Evolutionary conservation across 768 basidiomycete genomes (phyloP).

Genomic region (Coprinopsis strossmayeri): DNA sequence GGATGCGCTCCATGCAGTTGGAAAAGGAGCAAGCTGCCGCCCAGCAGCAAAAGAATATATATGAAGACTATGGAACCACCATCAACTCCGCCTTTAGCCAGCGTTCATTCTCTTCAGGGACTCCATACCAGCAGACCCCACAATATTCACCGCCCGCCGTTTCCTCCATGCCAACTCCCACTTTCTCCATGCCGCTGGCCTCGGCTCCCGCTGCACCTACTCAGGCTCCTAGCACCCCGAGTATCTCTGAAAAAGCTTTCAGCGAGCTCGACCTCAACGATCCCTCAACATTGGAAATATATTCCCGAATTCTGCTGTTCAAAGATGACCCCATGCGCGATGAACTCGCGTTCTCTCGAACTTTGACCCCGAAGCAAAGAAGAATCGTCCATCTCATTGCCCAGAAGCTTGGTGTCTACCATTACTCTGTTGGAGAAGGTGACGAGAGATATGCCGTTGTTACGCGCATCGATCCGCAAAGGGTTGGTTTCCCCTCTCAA

Average conservation of each 20-base stretch:
- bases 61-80: conserved; percentile 71
- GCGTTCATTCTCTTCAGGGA: conserved; percentile 65
- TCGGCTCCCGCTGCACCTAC: conserved; percentile 47
- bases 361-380: conserved; percentile 77
- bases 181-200: conserved; percentile 36
- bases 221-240: conserved; percentile 51
- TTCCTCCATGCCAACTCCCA: conserved; percentile 37
- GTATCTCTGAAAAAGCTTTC: conserved; percentile 57
- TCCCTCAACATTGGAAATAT: conserved; percentile 92
- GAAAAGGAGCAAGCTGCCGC: conserved; percentile 58
- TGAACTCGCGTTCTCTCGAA: conserved; percentile 93
- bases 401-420: conserved; percentile 92
- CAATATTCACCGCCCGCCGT: conserved; percentile 66
- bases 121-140: conserved; percentile 46
- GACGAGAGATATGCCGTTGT: conserved; percentile 94
- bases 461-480: conserved; percentile 80
- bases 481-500: conserved; percentile 40
- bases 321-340: conserved; percentile 97
- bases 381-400: conserved; percentile 94
- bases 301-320: conserved; percentile 93
- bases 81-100: conserved; percentile 56
- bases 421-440: conserved; percentile 89
- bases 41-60: conserved; percentile 32
- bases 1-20: conserved; percentile 96
- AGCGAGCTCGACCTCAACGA: conserved; percentile 94